Evolutionary conservation across 2,329 filamentous ascomycete genomes (phyloP), one percentile per base, ranked within the genome.

Genomic region (Nothopassalora personata): DNA sequence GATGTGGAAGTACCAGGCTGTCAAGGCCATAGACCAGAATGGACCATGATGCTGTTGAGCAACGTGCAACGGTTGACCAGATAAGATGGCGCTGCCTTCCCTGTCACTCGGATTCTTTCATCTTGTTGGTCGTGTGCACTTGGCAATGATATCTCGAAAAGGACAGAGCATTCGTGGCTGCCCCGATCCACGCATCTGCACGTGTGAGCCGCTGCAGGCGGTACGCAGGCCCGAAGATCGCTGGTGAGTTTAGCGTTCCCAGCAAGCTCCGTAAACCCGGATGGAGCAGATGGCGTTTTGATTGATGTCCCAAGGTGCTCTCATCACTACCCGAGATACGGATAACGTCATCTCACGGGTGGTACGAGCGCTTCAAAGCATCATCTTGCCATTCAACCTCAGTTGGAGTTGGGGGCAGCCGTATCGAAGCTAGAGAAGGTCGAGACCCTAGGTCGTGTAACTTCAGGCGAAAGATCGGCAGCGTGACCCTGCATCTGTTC

Each of bases 101-200:
- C 34, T 10, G 34, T 36, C 34, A 36, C 34, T 36, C 15, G 8
- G 15, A 36, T 15, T 11, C 15, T 11, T 43, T 43, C 39, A 15
- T 43, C 39, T 1, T 15, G n/a, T 18, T 43, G n/a, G 39, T 43
- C n/a, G 4, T 43, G 39, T 18, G n/a, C n/a, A 3, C 11, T 43
- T 43, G 39, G 39, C 39, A 4, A 18, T n/a, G 39, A 18, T 43
- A 8, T 43, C 13, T 18, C 31, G 8, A 18, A 3, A 43, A 8
- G 23, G 23, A 8, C 13, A 4, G 13, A n/a, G 39, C 39, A 3
- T 31, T 43, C 45, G n/a, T 56, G 45, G 50, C 39, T 47, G 51
- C 36, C 51, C 46, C 59, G 56, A 61, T 61, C 56, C 53, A 57
- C 59, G 57, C 54, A 56, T 53, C 33, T 30, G 53, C 45, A 54